Evolutionary conservation across 768 basidiomycete species (phyloP).

Genomic region (Holtermanniella nyarrowii): DNA sequence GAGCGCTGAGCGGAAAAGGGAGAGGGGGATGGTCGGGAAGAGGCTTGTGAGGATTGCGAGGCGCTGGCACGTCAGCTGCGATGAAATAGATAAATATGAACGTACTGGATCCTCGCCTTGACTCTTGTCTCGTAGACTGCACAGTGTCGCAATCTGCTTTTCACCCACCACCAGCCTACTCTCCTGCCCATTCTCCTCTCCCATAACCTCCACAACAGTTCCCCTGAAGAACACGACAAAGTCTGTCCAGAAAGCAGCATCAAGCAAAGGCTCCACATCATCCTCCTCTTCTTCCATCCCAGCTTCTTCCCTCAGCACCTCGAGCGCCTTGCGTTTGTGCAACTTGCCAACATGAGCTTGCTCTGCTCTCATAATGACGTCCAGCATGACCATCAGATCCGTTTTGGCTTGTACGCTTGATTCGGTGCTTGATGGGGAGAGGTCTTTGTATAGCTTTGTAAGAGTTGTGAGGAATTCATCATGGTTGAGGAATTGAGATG

Average conservation of each 20-base stretch:
- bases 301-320: neutral
- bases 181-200: conserved; percentile 1
- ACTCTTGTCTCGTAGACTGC: conserved; percentile 6
- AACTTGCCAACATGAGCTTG: neutral
- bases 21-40: conserved; percentile 29
- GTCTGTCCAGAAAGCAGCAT: conserved; percentile 6
- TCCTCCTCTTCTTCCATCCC: neutral
- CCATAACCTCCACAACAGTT: conserved; percentile 3
- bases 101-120: conserved; percentile 17
- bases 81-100: conserved; percentile 1
- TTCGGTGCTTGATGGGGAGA: conserved; percentile 5
- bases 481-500: neutral
- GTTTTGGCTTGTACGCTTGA: conserved; percentile 13
- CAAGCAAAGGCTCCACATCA: neutral
- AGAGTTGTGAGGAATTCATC: conserved; percentile 1
- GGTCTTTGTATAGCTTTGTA: neutral
- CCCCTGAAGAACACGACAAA: conserved; percentile 10
- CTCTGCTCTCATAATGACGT: neutral
- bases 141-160: neutral
- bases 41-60: conserved; percentile 21
- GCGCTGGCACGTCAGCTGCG: conserved; percentile 13
- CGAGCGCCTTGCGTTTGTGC: neutral
- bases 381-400: conserved; percentile 7
- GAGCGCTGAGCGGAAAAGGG: conserved; percentile 25
- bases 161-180: neutral